Evolutionary conservation across 768 basidiomycete genomes (phyloP).

Genomic region (Agaricus blazei): DNA sequence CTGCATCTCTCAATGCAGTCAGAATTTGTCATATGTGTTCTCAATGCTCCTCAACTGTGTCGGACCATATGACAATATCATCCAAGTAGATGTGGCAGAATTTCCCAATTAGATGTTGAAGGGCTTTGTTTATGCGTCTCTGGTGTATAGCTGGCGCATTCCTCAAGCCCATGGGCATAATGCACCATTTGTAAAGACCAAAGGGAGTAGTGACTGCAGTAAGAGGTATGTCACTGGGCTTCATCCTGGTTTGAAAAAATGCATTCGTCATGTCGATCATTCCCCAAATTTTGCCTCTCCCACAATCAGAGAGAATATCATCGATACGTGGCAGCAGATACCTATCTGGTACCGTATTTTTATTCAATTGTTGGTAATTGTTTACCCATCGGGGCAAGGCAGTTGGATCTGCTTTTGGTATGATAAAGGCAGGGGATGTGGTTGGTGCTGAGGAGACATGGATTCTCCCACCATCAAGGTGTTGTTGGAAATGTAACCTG

Average conservation of each 20-base stretch:
- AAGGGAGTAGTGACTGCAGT: slow-evolving; percentile 33
- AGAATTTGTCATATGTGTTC: slow-evolving; percentile 5
- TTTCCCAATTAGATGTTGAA: slow-evolving; percentile 18
- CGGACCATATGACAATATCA: slow-evolving; percentile 21
- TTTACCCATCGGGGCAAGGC: too few relatives aligned
- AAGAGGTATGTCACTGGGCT: slow-evolving; percentile 17
- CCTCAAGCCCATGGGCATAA: slow-evolving; percentile 26
- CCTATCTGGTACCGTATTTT: too few relatives aligned
- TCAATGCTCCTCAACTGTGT: slow-evolving; percentile 11
- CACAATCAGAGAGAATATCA: too few relatives aligned
- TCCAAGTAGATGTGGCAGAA: slow-evolving; percentile 22
- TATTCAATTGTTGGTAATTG: slow-evolving; percentile 18
- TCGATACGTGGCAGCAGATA: too few relatives aligned
- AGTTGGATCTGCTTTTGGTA: too few relatives aligned
- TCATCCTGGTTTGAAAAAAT: slow-evolving; percentile 19
- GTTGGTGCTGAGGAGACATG: too few relatives aligned
- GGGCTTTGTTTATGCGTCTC: slow-evolving; percentile 15
- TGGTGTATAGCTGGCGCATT: slow-evolving; percentile 19
- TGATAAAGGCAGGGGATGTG: too few relatives aligned
- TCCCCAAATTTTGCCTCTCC: too few relatives aligned
- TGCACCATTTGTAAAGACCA: slow-evolving; percentile 35
- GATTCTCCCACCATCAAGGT: too few relatives aligned
- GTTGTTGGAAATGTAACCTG: too few relatives aligned
- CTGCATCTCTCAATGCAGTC: slow-evolving; percentile 2
- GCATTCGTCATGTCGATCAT: slow-evolving; percentile 20